Conservation (phyloP, 768 basidiomycete species). For the Psilocybe cubensis region DNA sequence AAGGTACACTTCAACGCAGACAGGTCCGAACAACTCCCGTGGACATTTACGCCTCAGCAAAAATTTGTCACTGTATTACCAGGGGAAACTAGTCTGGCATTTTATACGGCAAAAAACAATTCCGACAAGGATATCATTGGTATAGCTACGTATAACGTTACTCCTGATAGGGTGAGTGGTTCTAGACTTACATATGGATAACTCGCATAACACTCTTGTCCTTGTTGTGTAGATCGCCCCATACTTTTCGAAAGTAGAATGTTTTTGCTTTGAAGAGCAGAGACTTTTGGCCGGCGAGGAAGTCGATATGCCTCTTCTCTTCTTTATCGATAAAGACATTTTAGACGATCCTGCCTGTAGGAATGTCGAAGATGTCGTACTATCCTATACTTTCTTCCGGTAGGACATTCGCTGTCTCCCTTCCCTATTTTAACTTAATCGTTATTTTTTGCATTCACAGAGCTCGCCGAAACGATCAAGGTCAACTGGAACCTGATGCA, state of each 20-base stretch:
- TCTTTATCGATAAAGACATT: conserved; percentile 98
- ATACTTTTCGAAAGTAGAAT: conserved; percentile 99
- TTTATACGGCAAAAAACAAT: conserved; percentile 91
- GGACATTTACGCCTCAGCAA: conserved; percentile 92
- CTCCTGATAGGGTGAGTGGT: conserved; percentile 87
- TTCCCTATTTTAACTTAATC: not conserved
- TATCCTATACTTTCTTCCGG: conserved; percentile 99
- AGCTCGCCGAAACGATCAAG: conserved; percentile 82
- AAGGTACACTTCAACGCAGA: conserved; percentile 98
- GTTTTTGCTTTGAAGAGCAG: conserved; percentile 99
- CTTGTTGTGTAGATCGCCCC: conserved; percentile 76
- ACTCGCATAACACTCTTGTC: not conserved
- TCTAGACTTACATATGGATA: too few relatives aligned
- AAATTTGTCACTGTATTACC: conserved; percentile 89
- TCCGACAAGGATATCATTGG: conserved; percentile 91
- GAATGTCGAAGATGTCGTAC: conserved; percentile 86
- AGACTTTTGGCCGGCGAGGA: conserved; percentile 93
- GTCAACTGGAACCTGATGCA: conserved; percentile 92
- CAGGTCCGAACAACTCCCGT: conserved; percentile 85
- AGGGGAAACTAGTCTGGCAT: conserved; percentile 95
- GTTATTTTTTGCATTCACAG: conserved; percentile 44
- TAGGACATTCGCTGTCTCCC: conserved; percentile 36
- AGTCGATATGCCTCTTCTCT: conserved; percentile 96
- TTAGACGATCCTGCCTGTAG: conserved; percentile 90
- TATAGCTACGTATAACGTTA: conserved; percentile 98